Conservation (phyloP, 225 moss, liverwort and hornwort genomes). For the Bryoerythrophyllum caledonicum region DNA sequence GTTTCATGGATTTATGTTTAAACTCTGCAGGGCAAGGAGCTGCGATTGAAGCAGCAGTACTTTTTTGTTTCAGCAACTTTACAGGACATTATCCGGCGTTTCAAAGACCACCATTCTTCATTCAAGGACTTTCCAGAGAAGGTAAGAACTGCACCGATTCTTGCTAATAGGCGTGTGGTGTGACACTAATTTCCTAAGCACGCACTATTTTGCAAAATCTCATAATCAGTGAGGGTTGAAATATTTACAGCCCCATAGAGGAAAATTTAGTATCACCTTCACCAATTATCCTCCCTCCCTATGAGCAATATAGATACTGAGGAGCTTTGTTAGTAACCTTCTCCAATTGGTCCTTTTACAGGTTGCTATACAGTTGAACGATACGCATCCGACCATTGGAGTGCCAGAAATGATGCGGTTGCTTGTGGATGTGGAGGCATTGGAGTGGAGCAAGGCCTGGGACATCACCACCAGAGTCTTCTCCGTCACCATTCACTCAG, state of each 20-base stretch:
- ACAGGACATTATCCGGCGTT: conserved; percentile 71
- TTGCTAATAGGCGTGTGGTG: too few relatives aligned
- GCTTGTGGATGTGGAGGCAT: conserved; percentile 77
- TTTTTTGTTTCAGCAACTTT: conserved; percentile 91
- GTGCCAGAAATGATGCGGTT: conserved; percentile 82
- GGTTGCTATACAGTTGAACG: conserved; percentile 91
- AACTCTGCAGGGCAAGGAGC: conserved; percentile 65
- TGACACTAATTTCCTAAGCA: too few relatives aligned
- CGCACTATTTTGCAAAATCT: too few relatives aligned
- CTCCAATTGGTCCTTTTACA: conserved; percentile 29
- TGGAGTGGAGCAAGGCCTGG: conserved; percentile 83
- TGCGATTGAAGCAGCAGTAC: conserved; percentile 91
- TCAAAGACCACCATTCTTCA: conserved; percentile 59
- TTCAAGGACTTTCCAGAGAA: conserved; percentile 78
- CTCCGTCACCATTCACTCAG: conserved; percentile 81
- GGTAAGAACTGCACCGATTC: conserved; percentile 28
- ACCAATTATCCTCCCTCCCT: too few relatives aligned
- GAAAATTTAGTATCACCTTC: too few relatives aligned
- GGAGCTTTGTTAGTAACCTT: conserved; percentile 8
- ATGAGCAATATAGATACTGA: not conserved
- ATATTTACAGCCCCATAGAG: too few relatives aligned
- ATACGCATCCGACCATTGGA: conserved; percentile 86
- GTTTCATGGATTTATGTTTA: conserved; percentile 13
- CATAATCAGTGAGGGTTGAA: too few relatives aligned
- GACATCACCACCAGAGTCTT: conserved; percentile 66